A percentile compares a stretch with the other conserved stretches of the same genome.
These are phyloP conservation scores for Populus pruinosa DNA, from an alignment of 345 rosid species.

Conservation along the genomic window DNA sequence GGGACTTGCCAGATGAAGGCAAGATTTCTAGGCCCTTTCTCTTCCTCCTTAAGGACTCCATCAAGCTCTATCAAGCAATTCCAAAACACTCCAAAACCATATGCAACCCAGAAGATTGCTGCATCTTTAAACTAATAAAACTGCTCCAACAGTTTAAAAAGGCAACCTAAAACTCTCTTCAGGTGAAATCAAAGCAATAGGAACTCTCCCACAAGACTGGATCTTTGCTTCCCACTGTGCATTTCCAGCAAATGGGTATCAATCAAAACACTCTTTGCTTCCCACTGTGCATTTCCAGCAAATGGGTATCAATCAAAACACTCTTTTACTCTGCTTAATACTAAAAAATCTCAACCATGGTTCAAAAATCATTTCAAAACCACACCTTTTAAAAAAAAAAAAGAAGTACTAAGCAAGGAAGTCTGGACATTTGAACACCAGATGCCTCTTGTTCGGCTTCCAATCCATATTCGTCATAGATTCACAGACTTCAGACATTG, in stretches of 20 bases:
- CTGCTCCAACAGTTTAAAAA: not conserved
- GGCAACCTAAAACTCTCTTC: constrained; percentile 1
- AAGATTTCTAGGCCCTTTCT: constrained; percentile 14
- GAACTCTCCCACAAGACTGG: constrained; percentile 1
- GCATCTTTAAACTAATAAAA: not conserved
- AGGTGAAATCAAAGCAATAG: constrained; percentile 8
- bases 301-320: not conserved
- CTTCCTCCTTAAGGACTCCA: constrained; percentile 19
- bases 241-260: constrained; percentile 1
- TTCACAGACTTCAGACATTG: constrained; percentile 3
- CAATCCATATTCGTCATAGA: not conserved
- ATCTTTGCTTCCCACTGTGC: constrained; percentile 10
- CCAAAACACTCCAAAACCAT: constrained; percentile 3
- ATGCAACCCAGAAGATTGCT: not conserved
- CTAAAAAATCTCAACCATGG: not conserved
- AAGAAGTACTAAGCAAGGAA: not conserved
- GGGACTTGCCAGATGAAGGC: not conserved
- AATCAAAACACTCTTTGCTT: constrained; percentile 3
- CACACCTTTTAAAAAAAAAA: no score
- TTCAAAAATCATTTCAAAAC: not conserved
- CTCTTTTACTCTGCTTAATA: not conserved
- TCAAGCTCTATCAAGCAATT: not conserved
- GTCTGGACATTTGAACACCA: not conserved
- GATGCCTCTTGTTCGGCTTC: constrained; percentile 11
- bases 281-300: constrained; percentile 8